These are phyloP conservation scores for Phytophthora chlamydospora DNA, from an alignment of 352 stramenopile genomes.

Conservation along the genomic window DNA sequence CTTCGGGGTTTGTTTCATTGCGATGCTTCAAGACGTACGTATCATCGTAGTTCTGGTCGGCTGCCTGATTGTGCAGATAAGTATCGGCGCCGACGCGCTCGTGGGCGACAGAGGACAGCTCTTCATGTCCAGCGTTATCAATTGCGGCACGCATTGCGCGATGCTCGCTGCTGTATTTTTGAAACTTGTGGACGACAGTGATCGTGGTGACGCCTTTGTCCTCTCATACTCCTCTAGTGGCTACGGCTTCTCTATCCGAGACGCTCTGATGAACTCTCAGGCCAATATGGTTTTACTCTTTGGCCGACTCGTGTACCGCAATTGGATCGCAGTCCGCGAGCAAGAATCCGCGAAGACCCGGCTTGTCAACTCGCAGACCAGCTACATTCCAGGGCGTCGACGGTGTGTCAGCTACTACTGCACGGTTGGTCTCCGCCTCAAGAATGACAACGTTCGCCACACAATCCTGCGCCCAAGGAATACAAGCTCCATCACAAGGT, in stretches of 20 bases:
- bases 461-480: neutral
- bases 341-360: slow-evolving; percentile 6
- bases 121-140: slow-evolving; percentile 25
- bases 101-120: slow-evolving; percentile 27
- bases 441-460: neutral
- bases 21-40: slow-evolving; percentile 29
- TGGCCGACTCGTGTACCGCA: slow-evolving; percentile 33
- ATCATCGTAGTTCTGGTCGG: slow-evolving; percentile 25
- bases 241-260: slow-evolving; percentile 26
- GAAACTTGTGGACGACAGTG: slow-evolving; percentile 27
- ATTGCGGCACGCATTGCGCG: slow-evolving; percentile 16
- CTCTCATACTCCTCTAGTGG: slow-evolving; percentile 19
- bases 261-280: slow-evolving; percentile 37
- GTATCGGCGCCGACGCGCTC: slow-evolving; percentile 33
- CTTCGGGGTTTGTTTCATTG: slow-evolving; percentile 25
- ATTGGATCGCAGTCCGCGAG: slow-evolving; percentile 23
- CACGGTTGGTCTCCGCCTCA: slow-evolving; percentile 22
- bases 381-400: slow-evolving; percentile 21
- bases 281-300: slow-evolving; percentile 40
- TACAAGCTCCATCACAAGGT: slow-evolving; percentile 13
- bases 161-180: slow-evolving; percentile 33
- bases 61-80: slow-evolving; percentile 35
- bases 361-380: slow-evolving; percentile 16
- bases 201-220: slow-evolving; percentile 3
- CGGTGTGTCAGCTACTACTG: slow-evolving; percentile 41